Evolutionary conservation across 306 rosid species (phyloP).

Genomic region (Oemleria cerasiformis): DNA sequence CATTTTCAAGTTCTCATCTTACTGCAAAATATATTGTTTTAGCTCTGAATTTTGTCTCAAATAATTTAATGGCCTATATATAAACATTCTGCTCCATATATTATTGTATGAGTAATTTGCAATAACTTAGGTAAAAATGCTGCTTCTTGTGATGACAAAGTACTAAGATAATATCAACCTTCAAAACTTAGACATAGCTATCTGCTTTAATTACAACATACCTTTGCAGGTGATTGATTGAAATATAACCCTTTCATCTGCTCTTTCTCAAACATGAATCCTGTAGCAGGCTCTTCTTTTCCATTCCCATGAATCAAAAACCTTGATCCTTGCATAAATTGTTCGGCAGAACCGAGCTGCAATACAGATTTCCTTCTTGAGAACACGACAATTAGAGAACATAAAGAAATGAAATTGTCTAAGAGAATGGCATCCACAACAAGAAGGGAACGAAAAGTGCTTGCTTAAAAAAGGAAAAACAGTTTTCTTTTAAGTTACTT

Average conservation of each 20-base stretch:
- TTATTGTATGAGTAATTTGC: too few species aligned
- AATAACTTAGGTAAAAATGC: not conserved
- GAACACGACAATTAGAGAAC: constrained; percentile 19
- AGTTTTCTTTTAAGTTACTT: not conserved
- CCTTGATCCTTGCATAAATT: constrained; percentile 78
- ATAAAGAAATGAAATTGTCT: constrained; percentile 7
- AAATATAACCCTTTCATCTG: constrained; percentile 92
- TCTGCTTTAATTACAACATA: constrained; percentile 25
- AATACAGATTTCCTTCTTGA: constrained; percentile 23
- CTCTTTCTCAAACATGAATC: constrained; percentile 98
- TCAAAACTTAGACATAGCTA: not conserved
- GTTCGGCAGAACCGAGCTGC: constrained; percentile 91
- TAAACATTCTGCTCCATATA: not conserved
- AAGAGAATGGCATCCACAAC: not conserved
- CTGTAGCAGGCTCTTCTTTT: constrained; percentile 81
- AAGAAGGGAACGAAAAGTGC: not conserved
- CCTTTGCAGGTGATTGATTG: constrained; percentile 88
- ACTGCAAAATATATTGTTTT: not conserved
- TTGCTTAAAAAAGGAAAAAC: not conserved
- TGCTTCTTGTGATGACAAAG: not conserved
- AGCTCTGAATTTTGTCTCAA: not conserved
- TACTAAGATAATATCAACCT: not conserved
- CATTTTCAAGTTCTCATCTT: not conserved
- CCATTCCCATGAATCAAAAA: constrained; percentile 87
- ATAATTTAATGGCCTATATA: not conserved